Conservation (phyloP, 768 basidiomycete genomes). For the Rhodosporidiobolus sp. region DNA sequence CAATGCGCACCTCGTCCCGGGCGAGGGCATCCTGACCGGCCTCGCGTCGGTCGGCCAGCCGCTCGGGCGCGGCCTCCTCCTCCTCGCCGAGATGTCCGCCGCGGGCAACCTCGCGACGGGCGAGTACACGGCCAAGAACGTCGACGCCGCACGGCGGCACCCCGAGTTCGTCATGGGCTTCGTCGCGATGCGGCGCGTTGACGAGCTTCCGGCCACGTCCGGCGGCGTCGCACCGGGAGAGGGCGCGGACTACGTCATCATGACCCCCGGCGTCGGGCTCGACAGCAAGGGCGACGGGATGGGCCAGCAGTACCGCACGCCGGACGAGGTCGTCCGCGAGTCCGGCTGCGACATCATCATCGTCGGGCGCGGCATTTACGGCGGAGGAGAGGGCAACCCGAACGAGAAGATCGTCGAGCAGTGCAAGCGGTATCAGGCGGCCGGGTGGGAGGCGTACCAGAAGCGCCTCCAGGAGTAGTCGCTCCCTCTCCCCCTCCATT, state of each 20-base stretch:
- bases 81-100: conserved; percentile 96
- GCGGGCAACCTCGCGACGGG: conserved; percentile 79
- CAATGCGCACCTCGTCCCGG: conserved; percentile 93
- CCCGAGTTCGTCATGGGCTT: conserved; percentile 89
- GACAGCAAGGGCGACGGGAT: conserved; percentile 73
- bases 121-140: conserved; percentile 74
- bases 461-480: conserved; percentile 51
- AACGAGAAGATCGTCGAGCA: conserved; percentile 54
- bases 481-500: too few species aligned
- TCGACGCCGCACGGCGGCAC: conserved; percentile 78
- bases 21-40: conserved; percentile 90
- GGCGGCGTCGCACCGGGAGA: conserved; percentile 34
- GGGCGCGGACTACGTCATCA: conserved; percentile 73
- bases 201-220: conserved; percentile 55
- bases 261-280: conserved; percentile 89
- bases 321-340: conserved; percentile 71
- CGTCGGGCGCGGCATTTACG: conserved; percentile 92
- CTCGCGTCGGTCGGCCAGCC: conserved; percentile 81
- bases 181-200: conserved; percentile 84
- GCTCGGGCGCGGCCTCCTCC: conserved; percentile 75
- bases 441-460: conserved; percentile 89
- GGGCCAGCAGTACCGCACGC: conserved; percentile 95
- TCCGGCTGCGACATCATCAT: conserved; percentile 94
- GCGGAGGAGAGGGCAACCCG: conserved; percentile 55
- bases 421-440: conserved; percentile 76